phyloP scores from a whole-genome alignment of 768 basidiomycete species.

The Pleurotus djamor region DNA sequence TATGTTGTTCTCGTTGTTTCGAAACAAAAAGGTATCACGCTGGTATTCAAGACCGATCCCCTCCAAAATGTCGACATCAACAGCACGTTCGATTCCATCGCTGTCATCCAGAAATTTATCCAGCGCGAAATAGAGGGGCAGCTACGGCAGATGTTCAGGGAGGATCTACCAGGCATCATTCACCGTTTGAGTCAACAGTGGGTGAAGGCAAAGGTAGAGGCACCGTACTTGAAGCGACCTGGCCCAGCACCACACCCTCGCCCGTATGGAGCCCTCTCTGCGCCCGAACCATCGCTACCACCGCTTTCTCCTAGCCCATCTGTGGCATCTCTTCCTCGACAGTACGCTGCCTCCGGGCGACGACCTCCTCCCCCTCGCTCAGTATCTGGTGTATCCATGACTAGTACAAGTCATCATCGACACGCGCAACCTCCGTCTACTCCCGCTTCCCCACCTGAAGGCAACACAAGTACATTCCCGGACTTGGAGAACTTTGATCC shows the following conservation, averaged over 20 bases:
- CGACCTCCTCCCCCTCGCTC: conserved; percentile 24
- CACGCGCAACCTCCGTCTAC: conserved; percentile 16
- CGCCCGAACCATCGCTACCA: conserved; percentile 32
- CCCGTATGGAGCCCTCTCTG: conserved; percentile 35
- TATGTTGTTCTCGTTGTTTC: conserved; percentile 98
- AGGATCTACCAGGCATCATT: conserved; percentile 95
- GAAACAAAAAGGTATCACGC: conserved; percentile 95
- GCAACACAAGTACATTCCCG: conserved; percentile 22
- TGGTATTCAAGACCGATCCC: conserved; percentile 99
- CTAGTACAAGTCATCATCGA: conserved; percentile 25
- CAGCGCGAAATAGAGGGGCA: conserved; percentile 98
- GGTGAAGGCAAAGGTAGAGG: conserved; percentile 92
- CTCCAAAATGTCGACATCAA: conserved; percentile 97
- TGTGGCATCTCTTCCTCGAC: conserved; percentile 16
- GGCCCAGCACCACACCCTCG: conserved; percentile 29
- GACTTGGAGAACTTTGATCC: conserved; percentile 89
- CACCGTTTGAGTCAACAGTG: conserved; percentile 95
- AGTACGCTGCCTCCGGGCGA: background rate
- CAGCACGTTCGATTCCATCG: conserved; percentile 96
- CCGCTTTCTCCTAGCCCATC: conserved; percentile 20
- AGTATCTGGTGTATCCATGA: conserved; percentile 39
- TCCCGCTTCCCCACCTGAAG: conserved; percentile 16
- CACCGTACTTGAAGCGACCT: conserved; percentile 72
- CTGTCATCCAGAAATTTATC: conserved; percentile 96
- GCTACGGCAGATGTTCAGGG: conserved; percentile 96